Conservation (phyloP, 2,329 filamentous ascomycete species). For the Aspergillus sp. region DNA sequence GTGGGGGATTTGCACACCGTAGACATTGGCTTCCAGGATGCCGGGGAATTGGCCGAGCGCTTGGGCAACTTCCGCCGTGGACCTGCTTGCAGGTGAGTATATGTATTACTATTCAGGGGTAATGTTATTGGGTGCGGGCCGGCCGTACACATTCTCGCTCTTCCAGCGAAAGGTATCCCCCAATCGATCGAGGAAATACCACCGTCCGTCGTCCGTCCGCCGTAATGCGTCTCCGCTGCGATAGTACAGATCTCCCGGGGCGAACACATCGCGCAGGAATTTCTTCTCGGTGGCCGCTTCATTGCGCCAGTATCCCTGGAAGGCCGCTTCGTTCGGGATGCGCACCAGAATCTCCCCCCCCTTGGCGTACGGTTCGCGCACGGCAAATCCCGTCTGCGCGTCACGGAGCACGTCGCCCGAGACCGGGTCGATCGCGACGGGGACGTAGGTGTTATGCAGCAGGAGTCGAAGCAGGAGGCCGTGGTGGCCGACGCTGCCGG, state of each 20-base stretch:
- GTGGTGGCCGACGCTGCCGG: constrained; percentile 62
- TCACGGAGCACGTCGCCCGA: constrained; percentile 60
- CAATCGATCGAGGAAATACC: constrained; percentile 62
- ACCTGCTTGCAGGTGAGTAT: constrained; percentile 9
- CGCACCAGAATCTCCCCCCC: constrained; percentile 70
- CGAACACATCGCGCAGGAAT: constrained; percentile 55
- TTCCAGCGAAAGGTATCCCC: constrained; percentile 73
- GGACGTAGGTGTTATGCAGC: constrained; percentile 50
- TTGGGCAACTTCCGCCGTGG: constrained; percentile 59
- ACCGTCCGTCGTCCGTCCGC: constrained; percentile 54
- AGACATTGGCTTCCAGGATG: constrained; percentile 60
- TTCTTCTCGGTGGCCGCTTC: constrained; percentile 59
- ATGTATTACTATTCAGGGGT: neutral
- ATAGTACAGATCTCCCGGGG: constrained; percentile 60
- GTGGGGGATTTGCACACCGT: constrained; percentile 56
- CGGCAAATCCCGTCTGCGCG: constrained; percentile 59
- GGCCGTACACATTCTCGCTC: constrained; percentile 52
- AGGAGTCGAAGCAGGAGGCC: constrained; percentile 51
- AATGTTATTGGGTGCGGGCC: neutral
- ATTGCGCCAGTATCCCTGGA: constrained; percentile 64
- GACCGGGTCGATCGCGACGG: constrained; percentile 60
- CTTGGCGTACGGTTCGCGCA: constrained; percentile 53
- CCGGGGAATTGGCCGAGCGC: constrained; percentile 52
- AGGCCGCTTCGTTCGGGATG: constrained; percentile 50
- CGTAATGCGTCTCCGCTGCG: constrained; percentile 60